A percentile compares a stretch with the other conserved stretches of the same genome.
Evolutionary conservation across 108 stramenopile genomes (phyloP).

Genomic region (Skeletonema grethae): DNA sequence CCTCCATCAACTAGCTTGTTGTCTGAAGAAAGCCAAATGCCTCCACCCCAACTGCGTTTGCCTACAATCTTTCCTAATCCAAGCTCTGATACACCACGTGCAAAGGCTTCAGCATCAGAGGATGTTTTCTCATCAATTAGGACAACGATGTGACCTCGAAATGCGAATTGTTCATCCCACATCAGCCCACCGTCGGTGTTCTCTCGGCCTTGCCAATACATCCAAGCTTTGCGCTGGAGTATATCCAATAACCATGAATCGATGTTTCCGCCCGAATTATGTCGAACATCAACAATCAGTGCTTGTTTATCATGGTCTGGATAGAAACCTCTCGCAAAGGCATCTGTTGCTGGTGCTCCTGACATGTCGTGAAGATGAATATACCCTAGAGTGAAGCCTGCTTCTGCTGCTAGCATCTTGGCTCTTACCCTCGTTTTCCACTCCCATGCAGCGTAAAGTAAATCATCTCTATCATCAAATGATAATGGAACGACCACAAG

Average conservation of each 20-base stretch:
- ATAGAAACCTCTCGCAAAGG: constrained; percentile 74
- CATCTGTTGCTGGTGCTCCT: constrained; percentile 59
- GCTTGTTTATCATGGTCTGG: constrained; percentile 75
- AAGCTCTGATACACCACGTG: constrained; percentile 72
- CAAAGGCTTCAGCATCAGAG: constrained; percentile 77
- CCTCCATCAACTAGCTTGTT: constrained; percentile 72
- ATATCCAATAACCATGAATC: constrained; percentile 73
- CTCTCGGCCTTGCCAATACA: constrained; percentile 67
- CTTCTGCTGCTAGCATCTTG: constrained; percentile 49
- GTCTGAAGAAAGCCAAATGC: constrained; percentile 74
- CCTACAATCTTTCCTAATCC: constrained; percentile 77
- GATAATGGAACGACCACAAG: constrained; percentile 61
- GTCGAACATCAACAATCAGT: constrained; percentile 73
- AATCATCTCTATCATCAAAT: constrained; percentile 33
- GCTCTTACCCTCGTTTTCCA: constrained; percentile 65
- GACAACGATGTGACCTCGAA: constrained; percentile 76
- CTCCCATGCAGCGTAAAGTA: constrained; percentile 73
- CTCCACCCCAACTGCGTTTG: constrained; percentile 83
- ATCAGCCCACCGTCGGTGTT: constrained; percentile 62
- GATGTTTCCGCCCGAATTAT: constrained; percentile 78
- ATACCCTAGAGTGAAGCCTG: constrained; percentile 72
- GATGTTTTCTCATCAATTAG: constrained; percentile 73
- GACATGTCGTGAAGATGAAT: constrained; percentile 67
- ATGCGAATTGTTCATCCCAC: constrained; percentile 78
- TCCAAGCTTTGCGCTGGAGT: constrained; percentile 74